These are phyloP conservation scores for Thamnidium elegans DNA, from an alignment of 192 early-diverging fungal genomes.

Conservation along the genomic window DNA sequence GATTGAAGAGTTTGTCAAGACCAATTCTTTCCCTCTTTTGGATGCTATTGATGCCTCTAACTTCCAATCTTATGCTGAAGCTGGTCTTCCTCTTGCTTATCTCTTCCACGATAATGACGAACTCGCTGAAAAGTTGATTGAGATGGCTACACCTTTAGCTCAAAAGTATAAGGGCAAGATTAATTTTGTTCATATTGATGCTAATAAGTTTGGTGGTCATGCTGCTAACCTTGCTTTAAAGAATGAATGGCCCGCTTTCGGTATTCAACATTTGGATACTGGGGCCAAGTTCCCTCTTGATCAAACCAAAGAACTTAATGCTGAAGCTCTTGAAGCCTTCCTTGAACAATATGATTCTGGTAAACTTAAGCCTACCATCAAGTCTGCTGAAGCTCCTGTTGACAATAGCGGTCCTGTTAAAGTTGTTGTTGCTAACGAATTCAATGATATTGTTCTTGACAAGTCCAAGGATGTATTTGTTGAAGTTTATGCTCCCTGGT, in stretches of 20 bases:
- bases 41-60: constrained; percentile 89
- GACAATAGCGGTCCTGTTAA: constrained; percentile 86
- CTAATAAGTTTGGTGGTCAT: constrained; percentile 79
- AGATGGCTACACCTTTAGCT: constrained; percentile 70
- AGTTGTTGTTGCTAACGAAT: constrained; percentile 83
- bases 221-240: constrained; percentile 87
- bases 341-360: constrained; percentile 65
- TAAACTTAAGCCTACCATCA: constrained; percentile 71
- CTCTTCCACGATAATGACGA: constrained; percentile 68
- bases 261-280: constrained; percentile 73
- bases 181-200: constrained; percentile 91
- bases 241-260: constrained; percentile 91
- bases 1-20: constrained; percentile 71
- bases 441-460: constrained; percentile 83
- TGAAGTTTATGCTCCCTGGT: constrained; percentile 92
- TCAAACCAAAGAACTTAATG: constrained; percentile 64
- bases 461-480: constrained; percentile 86
- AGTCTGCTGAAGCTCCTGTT: constrained; percentile 81
- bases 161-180: constrained; percentile 85
- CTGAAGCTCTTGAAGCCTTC: constrained; percentile 58
- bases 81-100: constrained; percentile 89
- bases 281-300: constrained; percentile 86
- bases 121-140: constrained; percentile 51
- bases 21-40: constrained; percentile 80
- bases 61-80: constrained; percentile 82